Conservation (phyloP, 2,329 filamentous ascomycete genomes). For the Lasiodiplodia sp. region DNA sequence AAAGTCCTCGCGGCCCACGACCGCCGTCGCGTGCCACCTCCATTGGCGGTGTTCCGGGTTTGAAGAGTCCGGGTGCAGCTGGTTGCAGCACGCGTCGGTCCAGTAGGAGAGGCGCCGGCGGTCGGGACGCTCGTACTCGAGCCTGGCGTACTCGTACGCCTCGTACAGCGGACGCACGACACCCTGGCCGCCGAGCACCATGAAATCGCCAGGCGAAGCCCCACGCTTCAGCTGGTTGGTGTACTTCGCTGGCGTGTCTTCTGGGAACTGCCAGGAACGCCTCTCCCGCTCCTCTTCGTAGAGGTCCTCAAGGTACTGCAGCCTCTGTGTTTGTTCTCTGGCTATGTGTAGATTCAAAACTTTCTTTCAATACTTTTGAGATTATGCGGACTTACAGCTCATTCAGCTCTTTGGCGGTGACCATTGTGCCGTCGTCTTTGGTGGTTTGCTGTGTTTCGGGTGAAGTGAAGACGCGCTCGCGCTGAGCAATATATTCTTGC, state of each 20-base stretch:
- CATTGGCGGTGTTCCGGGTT: neutral
- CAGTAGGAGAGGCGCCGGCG: neutral
- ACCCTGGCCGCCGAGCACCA: neutral
- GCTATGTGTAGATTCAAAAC: neutral
- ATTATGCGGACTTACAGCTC: neutral
- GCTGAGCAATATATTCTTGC: neutral
- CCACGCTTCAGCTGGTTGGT: neutral
- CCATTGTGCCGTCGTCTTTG: neutral
- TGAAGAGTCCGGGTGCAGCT: neutral
- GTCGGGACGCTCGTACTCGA: neutral
- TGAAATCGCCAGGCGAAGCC: neutral
- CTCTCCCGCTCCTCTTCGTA: neutral
- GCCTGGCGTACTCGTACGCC: neutral
- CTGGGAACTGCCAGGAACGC: neutral
- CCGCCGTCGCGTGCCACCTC: slow-evolving; percentile 4
- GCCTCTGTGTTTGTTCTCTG: neutral
- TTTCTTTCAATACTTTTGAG: neutral
- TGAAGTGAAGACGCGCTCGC: neutral
- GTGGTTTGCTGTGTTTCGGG: neutral
- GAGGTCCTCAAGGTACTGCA: neutral
- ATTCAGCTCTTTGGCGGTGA: neutral
- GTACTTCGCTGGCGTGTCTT: neutral
- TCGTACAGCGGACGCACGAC: neutral
- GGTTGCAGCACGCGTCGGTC: neutral
- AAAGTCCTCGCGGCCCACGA: neutral